Conservation (phyloP, 1,284 basidiomycete species). For the Apiotrichum gracile region DNA sequence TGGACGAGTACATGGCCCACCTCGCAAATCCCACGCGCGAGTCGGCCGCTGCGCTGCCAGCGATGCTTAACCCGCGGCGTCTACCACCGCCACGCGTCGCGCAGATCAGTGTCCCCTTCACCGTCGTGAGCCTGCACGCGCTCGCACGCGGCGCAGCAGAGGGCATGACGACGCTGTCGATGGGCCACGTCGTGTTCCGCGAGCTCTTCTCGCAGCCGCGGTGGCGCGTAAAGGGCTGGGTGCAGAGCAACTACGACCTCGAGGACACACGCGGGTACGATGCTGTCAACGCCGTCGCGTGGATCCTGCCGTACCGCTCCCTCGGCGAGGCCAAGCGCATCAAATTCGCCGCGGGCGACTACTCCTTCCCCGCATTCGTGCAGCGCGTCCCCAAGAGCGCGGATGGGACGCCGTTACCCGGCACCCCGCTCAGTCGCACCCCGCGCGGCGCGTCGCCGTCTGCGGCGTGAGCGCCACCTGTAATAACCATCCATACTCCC, state of each 20-base stretch:
- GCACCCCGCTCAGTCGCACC: background rate
- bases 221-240: slow-evolving; percentile 33
- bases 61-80: slow-evolving; percentile 32
- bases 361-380: slow-evolving; percentile 30
- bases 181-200: slow-evolving; percentile 68
- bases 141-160: slow-evolving; percentile 58
- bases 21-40: background rate
- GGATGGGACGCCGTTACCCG: background rate
- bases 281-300: slow-evolving; percentile 21
- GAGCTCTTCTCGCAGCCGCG: slow-evolving; percentile 54
- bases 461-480: background rate
- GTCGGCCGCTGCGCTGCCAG: slow-evolving; percentile 17
- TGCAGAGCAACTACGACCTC: slow-evolving; percentile 30
- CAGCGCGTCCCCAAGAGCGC: slow-evolving; percentile 8
- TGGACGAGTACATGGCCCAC: slow-evolving; percentile 22
- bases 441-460: background rate
- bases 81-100: slow-evolving; percentile 37
- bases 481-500: too few relatives aligned
- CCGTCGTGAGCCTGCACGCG: slow-evolving; percentile 53
- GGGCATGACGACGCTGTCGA: slow-evolving; percentile 74
- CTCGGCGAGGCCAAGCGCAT: slow-evolving; percentile 41
- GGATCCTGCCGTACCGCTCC: slow-evolving; percentile 40
- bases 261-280: slow-evolving; percentile 4
- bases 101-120: slow-evolving; percentile 33
- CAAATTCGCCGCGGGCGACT: slow-evolving; percentile 37